These are phyloP conservation scores for Vigna nakashimae DNA, from an alignment of 306 rosid genomes.

Conservation along the genomic window DNA sequence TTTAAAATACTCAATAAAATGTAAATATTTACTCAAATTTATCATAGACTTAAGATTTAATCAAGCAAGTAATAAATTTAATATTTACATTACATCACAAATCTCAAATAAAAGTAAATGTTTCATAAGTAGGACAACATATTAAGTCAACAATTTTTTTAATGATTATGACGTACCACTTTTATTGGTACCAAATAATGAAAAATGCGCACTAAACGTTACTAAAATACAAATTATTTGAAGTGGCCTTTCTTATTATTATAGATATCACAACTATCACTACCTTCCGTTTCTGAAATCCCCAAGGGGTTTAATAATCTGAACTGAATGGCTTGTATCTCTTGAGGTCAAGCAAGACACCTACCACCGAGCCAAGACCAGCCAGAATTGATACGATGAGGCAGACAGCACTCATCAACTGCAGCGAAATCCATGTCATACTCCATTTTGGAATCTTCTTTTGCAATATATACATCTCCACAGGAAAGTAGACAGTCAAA, in stretches of 20 bases:
- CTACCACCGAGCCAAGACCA: slow-evolving; percentile 71
- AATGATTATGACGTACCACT: slow-evolving; percentile 3
- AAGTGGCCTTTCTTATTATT: neutral
- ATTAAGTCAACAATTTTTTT: neutral
- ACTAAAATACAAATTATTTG: neutral
- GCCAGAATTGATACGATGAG: slow-evolving; percentile 62
- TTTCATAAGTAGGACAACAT: neutral
- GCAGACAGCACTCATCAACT: slow-evolving; percentile 59
- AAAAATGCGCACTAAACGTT: neutral
- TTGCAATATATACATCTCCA: slow-evolving; percentile 79
- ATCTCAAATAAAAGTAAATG: neutral
- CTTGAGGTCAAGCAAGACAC: slow-evolving; percentile 58
- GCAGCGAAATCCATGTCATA: slow-evolving; percentile 62
- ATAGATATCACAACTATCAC: neutral
- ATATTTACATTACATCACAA: slow-evolving; percentile 10
- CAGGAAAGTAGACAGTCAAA: slow-evolving; percentile 73
- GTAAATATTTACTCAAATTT: too few relatives aligned
- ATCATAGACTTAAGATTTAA: too few relatives aligned
- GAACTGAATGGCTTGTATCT: slow-evolving; percentile 61
- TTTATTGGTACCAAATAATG: slow-evolving; percentile 5
- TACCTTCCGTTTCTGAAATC: neutral
- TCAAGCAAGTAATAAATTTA: neutral
- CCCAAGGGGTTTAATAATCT: slow-evolving; percentile 22
- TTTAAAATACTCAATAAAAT: too few relatives aligned
- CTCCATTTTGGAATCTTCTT: slow-evolving; percentile 81